Conservation (phyloP, 305 asterid species). For the Fraxinus baroniana region DNA sequence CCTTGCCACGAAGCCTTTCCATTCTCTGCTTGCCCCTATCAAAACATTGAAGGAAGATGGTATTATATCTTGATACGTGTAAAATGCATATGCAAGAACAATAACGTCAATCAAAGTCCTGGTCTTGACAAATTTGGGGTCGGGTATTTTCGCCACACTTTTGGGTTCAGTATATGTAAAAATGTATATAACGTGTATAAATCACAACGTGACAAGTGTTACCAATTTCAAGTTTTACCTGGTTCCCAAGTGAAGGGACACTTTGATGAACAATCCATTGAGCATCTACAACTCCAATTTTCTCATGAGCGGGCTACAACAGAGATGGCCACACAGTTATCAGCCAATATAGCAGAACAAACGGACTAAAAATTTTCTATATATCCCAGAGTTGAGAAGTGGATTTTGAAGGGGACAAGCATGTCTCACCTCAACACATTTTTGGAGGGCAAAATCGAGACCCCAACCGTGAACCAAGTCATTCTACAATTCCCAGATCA, state of each 20-base stretch:
- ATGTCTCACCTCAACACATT: conserved; percentile 47
- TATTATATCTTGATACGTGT: neutral
- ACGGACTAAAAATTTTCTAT: neutral
- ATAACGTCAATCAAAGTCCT: neutral
- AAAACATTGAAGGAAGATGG: neutral
- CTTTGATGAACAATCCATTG: conserved; percentile 60
- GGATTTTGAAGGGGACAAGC: neutral
- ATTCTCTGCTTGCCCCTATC: conserved; percentile 38
- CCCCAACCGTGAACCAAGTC: conserved; percentile 45
- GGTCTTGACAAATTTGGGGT: neutral
- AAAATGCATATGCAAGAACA: neutral
- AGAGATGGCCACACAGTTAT: conserved; percentile 12
- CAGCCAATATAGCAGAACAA: neutral
- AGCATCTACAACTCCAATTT: conserved; percentile 60
- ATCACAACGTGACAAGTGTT: neutral
- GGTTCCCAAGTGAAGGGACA: conserved; percentile 53
- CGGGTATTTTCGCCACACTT: neutral
- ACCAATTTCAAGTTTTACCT: conserved; percentile 29
- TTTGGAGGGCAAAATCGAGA: conserved; percentile 48
- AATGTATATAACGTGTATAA: neutral
- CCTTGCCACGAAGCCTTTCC: conserved; percentile 55
- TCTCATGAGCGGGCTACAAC: conserved; percentile 58
- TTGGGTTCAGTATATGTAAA: neutral
- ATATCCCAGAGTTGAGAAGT: neutral
- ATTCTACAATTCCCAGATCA: conserved; percentile 34